phyloP scores from a whole-genome alignment of 2,329 filamentous ascomycete species.

The Beauveria varroae region DNA sequence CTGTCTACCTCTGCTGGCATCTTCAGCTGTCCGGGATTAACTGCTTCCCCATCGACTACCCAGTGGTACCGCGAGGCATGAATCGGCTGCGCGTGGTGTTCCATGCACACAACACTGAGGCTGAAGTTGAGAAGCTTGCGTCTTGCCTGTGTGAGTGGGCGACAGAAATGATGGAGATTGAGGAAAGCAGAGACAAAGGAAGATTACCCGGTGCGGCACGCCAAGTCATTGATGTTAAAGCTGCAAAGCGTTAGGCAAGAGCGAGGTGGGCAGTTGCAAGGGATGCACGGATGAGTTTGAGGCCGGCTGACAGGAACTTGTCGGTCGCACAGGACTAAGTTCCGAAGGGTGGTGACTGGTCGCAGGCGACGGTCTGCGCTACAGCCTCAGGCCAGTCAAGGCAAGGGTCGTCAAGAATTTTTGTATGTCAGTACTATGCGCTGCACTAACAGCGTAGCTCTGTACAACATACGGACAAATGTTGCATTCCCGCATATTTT shows the following conservation, averaged over 20 bases:
- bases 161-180: constrained; percentile 1
- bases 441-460: neutral
- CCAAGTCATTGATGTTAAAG: neutral
- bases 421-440: neutral
- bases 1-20: constrained; percentile 19
- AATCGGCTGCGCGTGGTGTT: constrained; percentile 32
- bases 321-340: too few relatives aligned
- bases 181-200: neutral
- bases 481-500: too few relatives aligned
- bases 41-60: constrained; percentile 27
- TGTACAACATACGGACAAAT: too few relatives aligned
- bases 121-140: constrained; percentile 21
- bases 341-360: too few relatives aligned
- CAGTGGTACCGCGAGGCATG: constrained; percentile 31
- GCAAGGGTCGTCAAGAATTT: neutral
- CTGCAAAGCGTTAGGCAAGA: neutral
- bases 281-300: neutral
- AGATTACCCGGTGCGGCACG: neutral
- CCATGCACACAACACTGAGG: constrained; percentile 32
- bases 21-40: constrained; percentile 16
- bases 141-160: neutral
- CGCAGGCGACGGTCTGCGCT: too few relatives aligned
- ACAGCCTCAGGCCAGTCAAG: too few relatives aligned
- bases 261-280: neutral
- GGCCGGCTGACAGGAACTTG: neutral